phyloP scores from a whole-genome alignment of 768 basidiomycete species.

The Xerocomus spinulosus region DNA sequence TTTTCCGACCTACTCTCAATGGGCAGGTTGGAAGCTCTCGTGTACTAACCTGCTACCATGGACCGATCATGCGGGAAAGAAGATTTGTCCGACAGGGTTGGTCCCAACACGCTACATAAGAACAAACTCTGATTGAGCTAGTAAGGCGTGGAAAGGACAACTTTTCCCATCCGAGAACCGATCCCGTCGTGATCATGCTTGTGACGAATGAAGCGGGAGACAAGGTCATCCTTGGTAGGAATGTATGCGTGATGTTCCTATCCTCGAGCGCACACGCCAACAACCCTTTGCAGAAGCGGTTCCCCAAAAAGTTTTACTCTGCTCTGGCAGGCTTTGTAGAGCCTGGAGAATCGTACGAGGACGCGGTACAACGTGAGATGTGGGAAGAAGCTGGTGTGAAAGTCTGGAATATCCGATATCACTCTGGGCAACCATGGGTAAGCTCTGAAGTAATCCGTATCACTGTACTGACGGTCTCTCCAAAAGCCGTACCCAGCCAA shows the following conservation, averaged over 20 bases:
- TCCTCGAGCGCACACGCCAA: not conserved
- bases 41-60: conserved; percentile 76
- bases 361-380: conserved; percentile 87
- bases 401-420: conserved; percentile 79
- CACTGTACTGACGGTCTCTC: not conserved
- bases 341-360: conserved; percentile 91
- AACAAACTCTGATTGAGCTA: conserved; percentile 12
- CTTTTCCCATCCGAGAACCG: conserved; percentile 76
- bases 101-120: conserved; percentile 20
- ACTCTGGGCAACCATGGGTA: conserved; percentile 86
- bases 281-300: conserved; percentile 46
- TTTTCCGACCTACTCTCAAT: conserved; percentile 71
- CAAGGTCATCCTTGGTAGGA: conserved; percentile 82
- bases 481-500: conserved; percentile 83
- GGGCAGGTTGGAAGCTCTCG: conserved; percentile 94
- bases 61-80: conserved; percentile 56
- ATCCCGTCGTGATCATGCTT: conserved; percentile 89
- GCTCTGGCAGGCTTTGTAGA: conserved; percentile 93
- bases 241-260: conserved; percentile 43
- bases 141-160: conserved; percentile 82
- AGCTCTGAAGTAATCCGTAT: conserved; percentile 13
- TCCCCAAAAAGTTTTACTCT: conserved; percentile 73
- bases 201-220: conserved; percentile 76
- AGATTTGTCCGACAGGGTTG: conserved; percentile 70
- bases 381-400: conserved; percentile 96